Conservation (phyloP, 2,329 filamentous ascomycete species). For the Neurospora sp. region DNA sequence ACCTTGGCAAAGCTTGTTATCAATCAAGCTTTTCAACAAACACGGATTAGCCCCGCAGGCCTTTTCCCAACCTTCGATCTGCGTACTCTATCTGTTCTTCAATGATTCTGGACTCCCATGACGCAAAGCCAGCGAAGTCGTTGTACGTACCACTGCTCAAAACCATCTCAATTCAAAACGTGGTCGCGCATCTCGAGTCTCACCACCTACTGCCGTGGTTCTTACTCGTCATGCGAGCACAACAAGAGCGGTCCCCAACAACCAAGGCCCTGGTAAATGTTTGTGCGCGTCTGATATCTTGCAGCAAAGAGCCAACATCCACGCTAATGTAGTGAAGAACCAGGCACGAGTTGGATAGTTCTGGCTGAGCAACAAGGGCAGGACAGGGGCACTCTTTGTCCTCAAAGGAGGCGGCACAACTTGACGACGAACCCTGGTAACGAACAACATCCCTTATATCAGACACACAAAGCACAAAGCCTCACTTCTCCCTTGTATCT, state of each 20-base stretch:
- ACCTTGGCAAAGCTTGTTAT: neutral
- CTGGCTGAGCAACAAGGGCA: neutral
- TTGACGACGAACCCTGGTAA: neutral
- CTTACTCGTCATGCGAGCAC: neutral
- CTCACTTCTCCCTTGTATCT: neutral
- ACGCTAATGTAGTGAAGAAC: neutral
- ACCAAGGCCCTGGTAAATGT: neutral
- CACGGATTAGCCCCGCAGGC: neutral
- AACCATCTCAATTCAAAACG: neutral
- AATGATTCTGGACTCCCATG: neutral
- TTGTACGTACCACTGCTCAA: neutral
- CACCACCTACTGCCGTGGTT: neutral
- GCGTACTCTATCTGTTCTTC: neutral
- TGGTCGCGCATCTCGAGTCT: neutral
- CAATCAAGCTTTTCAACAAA: neutral
- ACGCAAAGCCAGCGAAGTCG: neutral
- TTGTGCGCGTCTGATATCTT: neutral
- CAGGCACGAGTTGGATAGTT: neutral
- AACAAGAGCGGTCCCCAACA: neutral
- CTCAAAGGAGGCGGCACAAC: neutral
- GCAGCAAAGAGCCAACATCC: neutral
- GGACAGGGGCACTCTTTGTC: neutral
- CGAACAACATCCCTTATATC: neutral
- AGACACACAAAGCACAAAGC: neutral
- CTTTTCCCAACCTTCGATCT: neutral